These are phyloP conservation scores for Neurospora pannonica DNA, from an alignment of 495 filamentous ascomycete species.

Conservation along the genomic window DNA sequence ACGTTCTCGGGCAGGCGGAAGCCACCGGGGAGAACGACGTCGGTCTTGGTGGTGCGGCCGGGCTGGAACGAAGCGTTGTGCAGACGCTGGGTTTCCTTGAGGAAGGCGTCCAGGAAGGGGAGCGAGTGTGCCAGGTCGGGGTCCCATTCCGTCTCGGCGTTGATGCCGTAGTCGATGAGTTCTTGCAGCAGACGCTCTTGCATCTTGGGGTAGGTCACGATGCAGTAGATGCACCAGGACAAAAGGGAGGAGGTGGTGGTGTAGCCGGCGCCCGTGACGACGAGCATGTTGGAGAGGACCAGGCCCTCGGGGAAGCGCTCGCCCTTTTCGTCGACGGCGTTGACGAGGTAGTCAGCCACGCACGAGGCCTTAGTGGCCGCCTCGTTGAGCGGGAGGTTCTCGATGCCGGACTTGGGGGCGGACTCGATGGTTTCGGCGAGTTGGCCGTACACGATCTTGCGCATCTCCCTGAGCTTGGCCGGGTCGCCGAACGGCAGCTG, in stretches of 20 bases:
- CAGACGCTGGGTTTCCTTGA: constrained; percentile 49
- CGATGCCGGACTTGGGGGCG: constrained; percentile 20
- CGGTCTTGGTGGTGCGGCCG: constrained; percentile 39
- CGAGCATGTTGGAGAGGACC: constrained; percentile 14
- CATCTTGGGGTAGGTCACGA: constrained; percentile 38
- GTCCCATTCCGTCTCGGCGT: constrained; percentile 25
- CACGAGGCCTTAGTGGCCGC: constrained; percentile 37
- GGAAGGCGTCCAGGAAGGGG: constrained; percentile 41
- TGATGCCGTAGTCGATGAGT: constrained; percentile 37
- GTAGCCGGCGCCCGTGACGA: constrained; percentile 43
- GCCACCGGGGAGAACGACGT: constrained; percentile 46
- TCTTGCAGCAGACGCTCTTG: constrained; percentile 46
- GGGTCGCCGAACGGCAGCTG: constrained; percentile 44
- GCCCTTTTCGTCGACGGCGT: constrained; percentile 43
- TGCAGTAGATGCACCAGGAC: constrained; percentile 43
- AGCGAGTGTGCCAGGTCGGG: constrained; percentile 33
- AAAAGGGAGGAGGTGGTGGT: constrained; percentile 43
- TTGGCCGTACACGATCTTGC: constrained; percentile 20
- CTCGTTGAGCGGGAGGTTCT: constrained; percentile 39
- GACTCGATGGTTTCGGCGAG: constrained; percentile 31
- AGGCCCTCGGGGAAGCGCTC: constrained; percentile 34
- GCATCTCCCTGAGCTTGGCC: constrained; percentile 22
- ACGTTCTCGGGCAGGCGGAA: constrained; percentile 40
- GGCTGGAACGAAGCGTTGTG: constrained; percentile 50
- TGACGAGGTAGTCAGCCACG: constrained; percentile 33